Evolutionary conservation across 768 basidiomycete species (phyloP), one percentile per base, ranked within the genome.

Genomic region (Mycena sanguinolenta): DNA sequence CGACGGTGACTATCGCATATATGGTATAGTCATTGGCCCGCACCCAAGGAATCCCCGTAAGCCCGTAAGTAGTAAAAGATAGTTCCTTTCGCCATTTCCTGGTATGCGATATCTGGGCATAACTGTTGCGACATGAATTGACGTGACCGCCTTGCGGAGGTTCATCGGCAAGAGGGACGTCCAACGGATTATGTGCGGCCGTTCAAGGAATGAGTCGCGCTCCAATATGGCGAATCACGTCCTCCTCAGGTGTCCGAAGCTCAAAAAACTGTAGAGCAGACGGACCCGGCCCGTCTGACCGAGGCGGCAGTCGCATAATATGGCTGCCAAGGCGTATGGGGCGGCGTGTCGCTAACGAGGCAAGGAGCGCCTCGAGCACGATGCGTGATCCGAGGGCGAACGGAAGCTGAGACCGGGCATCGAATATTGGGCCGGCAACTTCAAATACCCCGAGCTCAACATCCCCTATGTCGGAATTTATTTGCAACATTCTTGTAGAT

Each of bases 371-470:
- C 42, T 71, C 70, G 17, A 71, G 34, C 10, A 71, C 65, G 54
- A 71, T 53, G 6, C 60, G 46, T 28, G 70, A 30, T 23, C 65
- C 65, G 46, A 71, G 64, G 28, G 25, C 13, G 32, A 71, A 66
- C 27, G 70, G 70, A 1, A 71, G 60, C n/a, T 16, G 34, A 0
- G 42, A n/a, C 5, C 53, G 60, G 4, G 46, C 39, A 19, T 64
- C 58, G 54, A 39, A 63, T 17, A 66, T 55, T 36, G 59, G 59
- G 2, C 65, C 65, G n/a, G 64, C 63, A 34, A 71, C 58, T 23
- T 71, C 70, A 30, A 71, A 71, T 12, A 62, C 46, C 19, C 59
- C 70, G 30, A 71, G 70, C 36, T 38, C 58, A 19, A 65, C 28
- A 38, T 52, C 49, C 14, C 53, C 69, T 66, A 54, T 12, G 19